phyloP scores from a whole-genome alignment of 495 filamentous ascomycete genomes.

The Penicillium silybi region DNA sequence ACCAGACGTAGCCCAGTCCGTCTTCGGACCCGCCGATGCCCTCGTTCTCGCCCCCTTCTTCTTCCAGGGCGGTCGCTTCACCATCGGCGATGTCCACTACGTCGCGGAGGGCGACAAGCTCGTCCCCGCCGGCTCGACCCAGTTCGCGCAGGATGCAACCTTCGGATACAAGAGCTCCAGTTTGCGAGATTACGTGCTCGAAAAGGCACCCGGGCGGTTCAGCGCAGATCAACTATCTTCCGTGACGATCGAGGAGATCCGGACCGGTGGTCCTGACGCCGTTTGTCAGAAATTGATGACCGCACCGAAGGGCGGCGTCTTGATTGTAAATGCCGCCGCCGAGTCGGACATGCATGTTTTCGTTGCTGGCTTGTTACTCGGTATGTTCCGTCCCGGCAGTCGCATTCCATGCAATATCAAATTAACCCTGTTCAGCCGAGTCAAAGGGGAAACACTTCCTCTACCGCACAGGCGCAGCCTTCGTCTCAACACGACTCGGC shows the following conservation, averaged over 20 bases:
- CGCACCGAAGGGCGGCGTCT: conserved; percentile 31
- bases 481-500: conserved; percentile 51
- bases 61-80: conserved; percentile 49
- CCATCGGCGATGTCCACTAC: conserved; percentile 52
- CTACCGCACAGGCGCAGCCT: conserved; percentile 51
- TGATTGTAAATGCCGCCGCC: conserved; percentile 50
- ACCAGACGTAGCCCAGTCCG: conserved; percentile 43
- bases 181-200: conserved; percentile 47
- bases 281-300: conserved; percentile 38
- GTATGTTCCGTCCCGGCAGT: no score
- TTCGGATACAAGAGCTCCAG: conserved; percentile 52
- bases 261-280: conserved; percentile 31
- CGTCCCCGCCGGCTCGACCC: conserved; percentile 45
- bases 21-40: conserved; percentile 41
- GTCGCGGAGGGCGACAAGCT: conserved; percentile 43
- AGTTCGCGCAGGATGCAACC: conserved; percentile 49
- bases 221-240: conserved; percentile 30
- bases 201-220: conserved; percentile 44
- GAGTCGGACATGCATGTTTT: conserved; percentile 53
- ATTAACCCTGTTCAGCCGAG: conserved; percentile 35
- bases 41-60: conserved; percentile 52
- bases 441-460: conserved; percentile 44
- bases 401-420: no score
- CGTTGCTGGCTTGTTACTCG: conserved; percentile 40
- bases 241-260: conserved; percentile 43